Evolutionary conservation across 495 filamentous ascomycete genomes (phyloP).

Genomic region (Podospora fimiseda): DNA sequence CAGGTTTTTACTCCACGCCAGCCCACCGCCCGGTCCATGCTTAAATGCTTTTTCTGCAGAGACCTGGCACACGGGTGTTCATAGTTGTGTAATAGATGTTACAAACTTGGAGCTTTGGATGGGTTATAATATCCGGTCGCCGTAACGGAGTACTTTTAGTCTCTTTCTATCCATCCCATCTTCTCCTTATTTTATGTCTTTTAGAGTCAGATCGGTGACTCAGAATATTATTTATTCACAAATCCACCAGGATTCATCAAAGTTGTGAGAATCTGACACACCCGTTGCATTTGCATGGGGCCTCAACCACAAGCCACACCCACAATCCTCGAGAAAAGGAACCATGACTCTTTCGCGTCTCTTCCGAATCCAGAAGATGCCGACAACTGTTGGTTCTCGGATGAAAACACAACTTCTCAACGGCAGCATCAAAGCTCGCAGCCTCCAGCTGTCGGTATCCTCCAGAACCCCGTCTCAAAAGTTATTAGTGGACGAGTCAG

Average conservation of each 20-base stretch:
- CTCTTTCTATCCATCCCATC: background rate
- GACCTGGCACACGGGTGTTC: background rate
- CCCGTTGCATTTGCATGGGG: no score
- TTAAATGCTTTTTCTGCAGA: background rate
- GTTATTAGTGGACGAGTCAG: background rate
- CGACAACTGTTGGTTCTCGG: no score
- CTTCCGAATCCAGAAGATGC: background rate
- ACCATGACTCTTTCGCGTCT: slow-evolving; percentile 13
- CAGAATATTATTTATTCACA: no score
- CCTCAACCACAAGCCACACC: no score
- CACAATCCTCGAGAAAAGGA: no score
- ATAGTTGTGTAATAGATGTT: background rate
- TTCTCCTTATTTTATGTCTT: background rate
- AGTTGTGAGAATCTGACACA: no score
- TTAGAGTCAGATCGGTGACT: background rate
- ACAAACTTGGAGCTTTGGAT: background rate
- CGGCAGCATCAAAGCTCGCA: no score
- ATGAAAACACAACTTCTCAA: no score
- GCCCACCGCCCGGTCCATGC: background rate
- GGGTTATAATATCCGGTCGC: background rate
- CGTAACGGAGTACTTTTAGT: background rate
- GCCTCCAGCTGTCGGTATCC: no score
- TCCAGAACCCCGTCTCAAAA: background rate
- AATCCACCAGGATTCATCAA: no score
- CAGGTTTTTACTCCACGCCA: background rate